Conservation (phyloP, 2,329 filamentous ascomycete species). For the Cyphellophora europaea region DNA sequence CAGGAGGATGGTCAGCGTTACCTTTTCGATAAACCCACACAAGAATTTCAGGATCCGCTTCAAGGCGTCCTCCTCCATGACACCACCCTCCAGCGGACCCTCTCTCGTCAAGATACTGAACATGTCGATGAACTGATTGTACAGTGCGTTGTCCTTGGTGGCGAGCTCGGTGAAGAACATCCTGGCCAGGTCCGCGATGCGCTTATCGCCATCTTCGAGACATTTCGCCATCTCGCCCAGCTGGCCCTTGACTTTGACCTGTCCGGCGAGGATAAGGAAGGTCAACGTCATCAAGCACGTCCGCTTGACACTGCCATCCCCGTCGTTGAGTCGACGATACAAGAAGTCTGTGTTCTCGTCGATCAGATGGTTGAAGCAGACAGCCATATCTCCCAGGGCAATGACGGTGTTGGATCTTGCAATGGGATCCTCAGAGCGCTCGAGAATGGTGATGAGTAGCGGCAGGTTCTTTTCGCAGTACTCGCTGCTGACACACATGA, state of each 20-base stretch:
- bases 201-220: constrained; percentile 88
- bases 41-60: constrained; percentile 83
- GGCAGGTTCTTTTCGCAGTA: constrained; percentile 92
- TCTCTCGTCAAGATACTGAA: constrained; percentile 87
- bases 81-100: constrained; percentile 43
- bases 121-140: constrained; percentile 99
- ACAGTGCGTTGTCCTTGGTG: constrained; percentile 97
- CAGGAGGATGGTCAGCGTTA: constrained; percentile 33
- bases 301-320: constrained; percentile 81
- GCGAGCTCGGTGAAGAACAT: constrained; percentile 99
- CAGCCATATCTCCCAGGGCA: constrained; percentile 95
- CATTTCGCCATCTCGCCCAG: constrained; percentile 99
- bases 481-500: constrained; percentile 96
- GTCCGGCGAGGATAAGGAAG: constrained; percentile 90
- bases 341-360: constrained; percentile 99
- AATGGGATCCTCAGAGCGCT: constrained; percentile 83
- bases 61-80: constrained; percentile 67
- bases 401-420: constrained; percentile 95
- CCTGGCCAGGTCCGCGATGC: constrained; percentile 82
- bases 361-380: constrained; percentile 98
- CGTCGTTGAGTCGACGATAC: constrained; percentile 84
- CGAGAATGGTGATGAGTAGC: constrained; percentile 94
- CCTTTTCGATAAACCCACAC: constrained; percentile 95
- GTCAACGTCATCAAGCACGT: constrained; percentile 98
- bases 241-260: constrained; percentile 99